Conservation (phyloP, 2,329 filamentous ascomycete species). For the Lecanicillium sp. region DNA sequence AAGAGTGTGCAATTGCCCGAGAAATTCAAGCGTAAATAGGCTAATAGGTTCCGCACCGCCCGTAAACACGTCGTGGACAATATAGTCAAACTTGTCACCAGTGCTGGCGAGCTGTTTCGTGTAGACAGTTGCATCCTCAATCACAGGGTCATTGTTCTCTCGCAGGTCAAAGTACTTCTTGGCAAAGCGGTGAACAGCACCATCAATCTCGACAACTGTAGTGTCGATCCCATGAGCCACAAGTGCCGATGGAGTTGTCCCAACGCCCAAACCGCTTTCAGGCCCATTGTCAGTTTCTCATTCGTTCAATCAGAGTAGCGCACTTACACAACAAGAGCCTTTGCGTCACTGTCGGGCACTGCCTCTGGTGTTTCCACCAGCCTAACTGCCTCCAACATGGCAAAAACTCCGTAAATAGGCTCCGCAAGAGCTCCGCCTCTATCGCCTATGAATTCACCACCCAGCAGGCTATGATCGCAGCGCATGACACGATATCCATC, state of each 20-base stretch:
- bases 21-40: slow-evolving; percentile 81
- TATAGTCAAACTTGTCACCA: slow-evolving; percentile 66
- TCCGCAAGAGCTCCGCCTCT: slow-evolving; percentile 56
- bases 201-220: slow-evolving; percentile 91
- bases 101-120: slow-evolving; percentile 37
- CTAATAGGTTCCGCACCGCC: slow-evolving; percentile 85
- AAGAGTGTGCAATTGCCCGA: slow-evolving; percentile 60
- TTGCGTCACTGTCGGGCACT: slow-evolving; percentile 56
- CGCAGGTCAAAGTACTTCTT: slow-evolving; percentile 74
- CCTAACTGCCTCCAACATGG: slow-evolving; percentile 86
- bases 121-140: slow-evolving; percentile 75
- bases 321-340: slow-evolving; percentile 75
- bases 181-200: slow-evolving; percentile 77
- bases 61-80: slow-evolving; percentile 96
- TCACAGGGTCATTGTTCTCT: slow-evolving; percentile 66
- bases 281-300: slow-evolving; percentile 2
- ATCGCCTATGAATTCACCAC: slow-evolving; percentile 74
- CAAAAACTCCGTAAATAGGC: slow-evolving; percentile 92
- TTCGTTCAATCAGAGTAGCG: slow-evolving; percentile 4
- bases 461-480: slow-evolving; percentile 89
- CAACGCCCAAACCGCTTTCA: slow-evolving; percentile 75
- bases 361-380: slow-evolving; percentile 56
- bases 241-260: slow-evolving; percentile 80
- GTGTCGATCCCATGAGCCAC: slow-evolving; percentile 85
- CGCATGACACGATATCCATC: slow-evolving; percentile 73